These are phyloP conservation scores for Pigoraptor vietnamica DNA, from an alignment of 78 protist species.

Conservation along the genomic window DNA sequence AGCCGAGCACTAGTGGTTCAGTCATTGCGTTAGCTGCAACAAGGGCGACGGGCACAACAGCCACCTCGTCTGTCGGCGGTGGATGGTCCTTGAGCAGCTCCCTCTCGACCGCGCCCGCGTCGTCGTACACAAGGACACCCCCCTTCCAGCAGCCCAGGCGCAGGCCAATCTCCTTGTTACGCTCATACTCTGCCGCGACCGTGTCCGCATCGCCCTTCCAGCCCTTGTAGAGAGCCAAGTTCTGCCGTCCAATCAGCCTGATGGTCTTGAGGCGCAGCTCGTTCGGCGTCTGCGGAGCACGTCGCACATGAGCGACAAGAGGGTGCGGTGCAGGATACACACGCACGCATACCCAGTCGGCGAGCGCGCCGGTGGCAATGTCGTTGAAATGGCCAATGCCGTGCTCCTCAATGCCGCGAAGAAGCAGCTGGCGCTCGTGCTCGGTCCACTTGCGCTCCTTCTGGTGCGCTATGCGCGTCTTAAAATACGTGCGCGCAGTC, in stretches of 20 bases:
- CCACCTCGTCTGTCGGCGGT: too few species aligned
- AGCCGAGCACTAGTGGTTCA: neutral
- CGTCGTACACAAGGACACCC: neutral
- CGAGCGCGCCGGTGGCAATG: neutral
- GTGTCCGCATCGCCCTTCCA: constrained; percentile 11
- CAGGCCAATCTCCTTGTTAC: constrained; percentile 5
- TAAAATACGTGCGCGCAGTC: neutral
- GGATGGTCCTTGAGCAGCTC: too few species aligned
- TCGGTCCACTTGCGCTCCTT: neutral
- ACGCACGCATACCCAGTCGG: neutral
- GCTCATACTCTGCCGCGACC: neutral
- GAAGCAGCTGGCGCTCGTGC: neutral
- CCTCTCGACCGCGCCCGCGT: neutral
- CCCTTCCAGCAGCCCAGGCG: neutral
- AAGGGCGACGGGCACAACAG: too few species aligned
- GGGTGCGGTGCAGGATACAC: neutral
- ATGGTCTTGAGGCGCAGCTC: constrained; percentile 16
- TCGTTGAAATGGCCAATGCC: neutral
- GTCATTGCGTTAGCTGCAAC: too few species aligned
- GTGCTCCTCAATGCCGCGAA: neutral
- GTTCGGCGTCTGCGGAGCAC: neutral
- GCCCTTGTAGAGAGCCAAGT: constrained; percentile 12
- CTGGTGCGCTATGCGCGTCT: neutral
- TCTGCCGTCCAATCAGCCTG: constrained; percentile 10
- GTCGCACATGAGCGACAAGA: neutral